These are phyloP conservation scores for Schizosaccharomyces osmophilus DNA, from an alignment of 805 yeast genomes.

Conservation along the genomic window DNA sequence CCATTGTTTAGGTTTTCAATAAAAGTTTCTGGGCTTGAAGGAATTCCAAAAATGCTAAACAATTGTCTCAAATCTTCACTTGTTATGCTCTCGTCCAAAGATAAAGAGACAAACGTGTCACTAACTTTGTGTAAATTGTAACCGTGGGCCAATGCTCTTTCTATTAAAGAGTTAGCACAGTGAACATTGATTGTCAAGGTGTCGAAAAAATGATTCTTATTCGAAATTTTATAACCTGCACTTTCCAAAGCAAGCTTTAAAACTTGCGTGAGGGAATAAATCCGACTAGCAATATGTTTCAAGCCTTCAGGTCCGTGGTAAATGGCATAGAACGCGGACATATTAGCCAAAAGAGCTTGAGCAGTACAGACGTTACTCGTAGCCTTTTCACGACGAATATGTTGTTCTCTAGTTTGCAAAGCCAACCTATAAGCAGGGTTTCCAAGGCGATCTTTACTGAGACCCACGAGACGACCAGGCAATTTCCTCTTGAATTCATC, in stretches of 20 bases:
- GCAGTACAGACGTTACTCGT: conserved; percentile 96
- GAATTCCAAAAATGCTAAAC: conserved; percentile 33
- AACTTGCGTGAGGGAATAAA: conserved; percentile 46
- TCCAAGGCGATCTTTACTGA: conserved; percentile 75
- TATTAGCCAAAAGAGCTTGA: conserved; percentile 85
- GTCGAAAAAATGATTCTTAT: conserved; percentile 48
- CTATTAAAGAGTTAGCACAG: conserved; percentile 34
- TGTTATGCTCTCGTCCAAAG: conserved; percentile 75
- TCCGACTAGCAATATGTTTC: conserved; percentile 48
- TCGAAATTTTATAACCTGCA: conserved; percentile 26
- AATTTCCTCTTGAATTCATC: conserved; percentile 64
- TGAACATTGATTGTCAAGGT: conserved; percentile 41
- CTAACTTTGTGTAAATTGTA: conserved; percentile 47
- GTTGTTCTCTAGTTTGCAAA: conserved; percentile 93
- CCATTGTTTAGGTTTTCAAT: conserved; percentile 18
- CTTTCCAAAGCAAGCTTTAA: conserved; percentile 34
- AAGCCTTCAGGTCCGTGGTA: conserved; percentile 88
- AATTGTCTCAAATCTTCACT: conserved; percentile 34
- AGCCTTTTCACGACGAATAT: conserved; percentile 89
- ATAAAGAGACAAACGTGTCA: conserved; percentile 38
- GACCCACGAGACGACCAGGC: conserved; percentile 90
- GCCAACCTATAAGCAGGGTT: conserved; percentile 78
- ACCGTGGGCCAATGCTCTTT: conserved; percentile 32
- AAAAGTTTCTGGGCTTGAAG: conserved; percentile 14
- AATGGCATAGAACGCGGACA: conserved; percentile 85